Evolutionary conservation across 129 eudicot genomes (phyloP).

Genomic region (Ambrosia trifida): DNA sequence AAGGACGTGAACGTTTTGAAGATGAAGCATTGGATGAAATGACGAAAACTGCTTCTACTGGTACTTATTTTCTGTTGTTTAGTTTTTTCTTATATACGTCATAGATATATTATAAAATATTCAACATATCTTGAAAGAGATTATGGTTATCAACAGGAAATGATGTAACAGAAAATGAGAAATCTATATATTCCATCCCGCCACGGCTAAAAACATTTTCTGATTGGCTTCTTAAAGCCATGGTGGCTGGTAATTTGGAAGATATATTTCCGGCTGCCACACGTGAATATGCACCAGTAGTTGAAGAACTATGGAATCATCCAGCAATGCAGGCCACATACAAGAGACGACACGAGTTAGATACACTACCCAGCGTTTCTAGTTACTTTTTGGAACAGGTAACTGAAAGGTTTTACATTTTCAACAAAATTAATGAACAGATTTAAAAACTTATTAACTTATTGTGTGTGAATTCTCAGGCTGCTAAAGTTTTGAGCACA

Average conservation of each 20-base stretch:
- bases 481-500: no score
- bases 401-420: slow-evolving; percentile 15
- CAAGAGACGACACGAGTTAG: slow-evolving; percentile 73
- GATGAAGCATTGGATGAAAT: slow-evolving; percentile 63
- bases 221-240: slow-evolving; percentile 91
- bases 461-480: slow-evolving; percentile 47
- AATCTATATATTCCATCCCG: slow-evolving; percentile 55
- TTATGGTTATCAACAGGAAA: slow-evolving; percentile 29
- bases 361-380: slow-evolving; percentile 69
- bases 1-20: slow-evolving; percentile 96
- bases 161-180: slow-evolving; percentile 35
- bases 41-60: slow-evolving; percentile 35
- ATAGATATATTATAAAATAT: no score
- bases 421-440: not conserved
- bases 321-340: slow-evolving; percentile 88
- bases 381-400: slow-evolving; percentile 95
- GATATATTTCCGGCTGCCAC: slow-evolving; percentile 91
- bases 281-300: slow-evolving; percentile 93
- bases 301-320: slow-evolving; percentile 84
- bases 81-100: not conserved
- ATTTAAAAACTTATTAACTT: not conserved
- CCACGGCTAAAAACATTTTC: slow-evolving; percentile 87
- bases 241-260: slow-evolving; percentile 92
- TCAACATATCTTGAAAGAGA: no score
- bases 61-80: slow-evolving; percentile 29